Evolutionary conservation across 2,329 filamentous ascomycete genomes (phyloP).

Genomic region (Clarireedia paspali): DNA sequence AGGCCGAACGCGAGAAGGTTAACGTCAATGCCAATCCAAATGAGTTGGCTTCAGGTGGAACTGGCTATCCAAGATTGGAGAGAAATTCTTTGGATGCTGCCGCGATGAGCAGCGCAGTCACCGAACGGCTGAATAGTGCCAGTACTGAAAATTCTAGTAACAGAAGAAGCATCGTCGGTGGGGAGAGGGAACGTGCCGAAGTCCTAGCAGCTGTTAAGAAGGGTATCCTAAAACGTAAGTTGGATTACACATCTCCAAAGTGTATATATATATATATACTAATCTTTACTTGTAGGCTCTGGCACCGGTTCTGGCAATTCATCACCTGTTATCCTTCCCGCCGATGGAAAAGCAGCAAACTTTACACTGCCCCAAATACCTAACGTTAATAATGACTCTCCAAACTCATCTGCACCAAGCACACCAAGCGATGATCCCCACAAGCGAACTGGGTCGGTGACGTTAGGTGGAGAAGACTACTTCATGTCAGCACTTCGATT

Average conservation of each 20-base stretch:
- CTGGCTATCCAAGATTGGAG: conserved; percentile 78
- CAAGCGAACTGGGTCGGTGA: conserved; percentile 59
- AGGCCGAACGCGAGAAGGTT: conserved; percentile 77
- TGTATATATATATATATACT: conserved; percentile 6
- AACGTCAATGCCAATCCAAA: conserved; percentile 67
- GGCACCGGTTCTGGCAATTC: conserved; percentile 51
- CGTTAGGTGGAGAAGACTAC: conserved; percentile 74
- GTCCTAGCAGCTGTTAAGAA: conserved; percentile 88
- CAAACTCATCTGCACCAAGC: conserved; percentile 77
- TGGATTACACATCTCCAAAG: too few species aligned
- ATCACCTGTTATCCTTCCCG: conserved; percentile 58
- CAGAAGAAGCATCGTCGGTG: conserved; percentile 84
- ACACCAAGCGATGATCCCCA: conserved; percentile 79
- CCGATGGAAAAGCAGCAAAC: conserved; percentile 44
- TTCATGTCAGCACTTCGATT: conserved; percentile 73
- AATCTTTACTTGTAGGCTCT: conserved; percentile 29
- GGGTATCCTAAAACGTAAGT: conserved; percentile 86
- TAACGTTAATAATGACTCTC: conserved; percentile 60
- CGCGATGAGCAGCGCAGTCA: conserved; percentile 34
- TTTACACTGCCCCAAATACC: conserved; percentile 56
- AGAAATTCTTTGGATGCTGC: conserved; percentile 69
- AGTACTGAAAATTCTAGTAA: conserved; percentile 54
- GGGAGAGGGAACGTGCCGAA: conserved; percentile 84
- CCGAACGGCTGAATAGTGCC: conserved; percentile 47
- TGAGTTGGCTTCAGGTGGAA: conserved; percentile 61